Conservation (phyloP, 2,329 filamentous ascomycete genomes). For the Bipolaris bicolor region DNA sequence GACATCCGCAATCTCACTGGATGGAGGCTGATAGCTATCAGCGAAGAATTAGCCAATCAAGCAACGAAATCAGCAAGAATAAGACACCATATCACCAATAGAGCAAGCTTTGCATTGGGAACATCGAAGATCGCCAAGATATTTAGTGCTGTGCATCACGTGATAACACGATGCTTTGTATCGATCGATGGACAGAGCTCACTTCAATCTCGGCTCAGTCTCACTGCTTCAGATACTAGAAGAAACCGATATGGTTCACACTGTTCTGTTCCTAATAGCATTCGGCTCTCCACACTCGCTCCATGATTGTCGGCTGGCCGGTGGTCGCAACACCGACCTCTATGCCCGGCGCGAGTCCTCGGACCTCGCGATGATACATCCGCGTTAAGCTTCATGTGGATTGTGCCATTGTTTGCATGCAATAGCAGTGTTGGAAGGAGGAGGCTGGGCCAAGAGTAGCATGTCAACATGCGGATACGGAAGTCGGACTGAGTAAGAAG, state of each 20-base stretch:
- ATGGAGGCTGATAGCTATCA: background rate
- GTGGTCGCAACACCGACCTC: background rate
- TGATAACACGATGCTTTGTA: background rate
- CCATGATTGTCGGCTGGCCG: background rate
- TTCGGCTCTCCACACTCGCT: constrained; percentile 3
- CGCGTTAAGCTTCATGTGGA: background rate
- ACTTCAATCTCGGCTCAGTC: too few relatives aligned
- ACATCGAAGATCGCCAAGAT: background rate
- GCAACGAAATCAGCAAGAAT: too few relatives aligned
- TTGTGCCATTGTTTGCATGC: background rate
- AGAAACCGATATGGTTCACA: too few relatives aligned
- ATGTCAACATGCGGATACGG: background rate
- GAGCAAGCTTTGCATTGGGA: too few relatives aligned
- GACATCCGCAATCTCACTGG: background rate
- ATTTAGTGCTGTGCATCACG: background rate
- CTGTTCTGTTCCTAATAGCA: background rate
- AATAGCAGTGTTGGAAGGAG: background rate
- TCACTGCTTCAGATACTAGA: too few relatives aligned
- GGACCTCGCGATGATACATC: constrained; percentile 2
- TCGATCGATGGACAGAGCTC: background rate
- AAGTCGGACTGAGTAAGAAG: background rate
- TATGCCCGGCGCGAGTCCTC: background rate
- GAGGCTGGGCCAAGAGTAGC: background rate
- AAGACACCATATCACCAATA: too few relatives aligned
- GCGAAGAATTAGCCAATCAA: too few relatives aligned